Evolutionary conservation across 2,329 filamentous ascomycete species (phyloP).

Genomic region (Talaromyces sp.): DNA sequence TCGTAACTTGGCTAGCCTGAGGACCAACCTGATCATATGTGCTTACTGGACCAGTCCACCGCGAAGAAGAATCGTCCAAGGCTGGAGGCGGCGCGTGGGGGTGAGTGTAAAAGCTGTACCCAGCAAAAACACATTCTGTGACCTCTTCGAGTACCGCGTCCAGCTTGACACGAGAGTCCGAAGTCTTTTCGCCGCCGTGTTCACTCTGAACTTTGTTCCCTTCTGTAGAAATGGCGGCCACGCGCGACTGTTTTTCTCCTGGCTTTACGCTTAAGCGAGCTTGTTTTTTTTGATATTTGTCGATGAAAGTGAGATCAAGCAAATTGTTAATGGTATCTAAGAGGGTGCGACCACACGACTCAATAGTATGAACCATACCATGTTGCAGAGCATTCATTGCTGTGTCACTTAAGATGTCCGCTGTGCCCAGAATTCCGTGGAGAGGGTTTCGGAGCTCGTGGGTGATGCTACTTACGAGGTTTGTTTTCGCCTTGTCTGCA

Average conservation of each 20-base stretch:
- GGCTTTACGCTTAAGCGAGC: no score
- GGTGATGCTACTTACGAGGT: slow-evolving; percentile 28
- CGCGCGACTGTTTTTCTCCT: no score
- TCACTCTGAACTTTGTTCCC: no score
- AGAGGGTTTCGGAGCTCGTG: slow-evolving; percentile 33
- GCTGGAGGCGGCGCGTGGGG: not conserved
- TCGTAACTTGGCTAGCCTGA: not conserved
- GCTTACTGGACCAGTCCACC: not conserved
- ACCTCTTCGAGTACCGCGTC: not conserved
- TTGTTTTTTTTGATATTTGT: slow-evolving; percentile 12
- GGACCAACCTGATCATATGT: not conserved
- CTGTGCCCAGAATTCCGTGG: slow-evolving; percentile 30
- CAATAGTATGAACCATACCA: slow-evolving; percentile 29
- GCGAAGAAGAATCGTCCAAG: not conserved
- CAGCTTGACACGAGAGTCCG: not conserved
- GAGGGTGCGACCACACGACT: slow-evolving; percentile 36
- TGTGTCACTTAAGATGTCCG: slow-evolving; percentile 28
- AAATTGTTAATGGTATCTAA: slow-evolving; percentile 38
- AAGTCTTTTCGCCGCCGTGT: not conserved
- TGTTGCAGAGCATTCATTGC: slow-evolving; percentile 22
- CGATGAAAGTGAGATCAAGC: slow-evolving; percentile 27
- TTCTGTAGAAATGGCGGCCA: no score
- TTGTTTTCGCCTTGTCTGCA: slow-evolving; percentile 27
- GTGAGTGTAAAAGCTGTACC: not conserved
- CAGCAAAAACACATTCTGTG: not conserved